phyloP scores from a whole-genome alignment of 306 rosid species.

The Abrus pulchellus region DNA sequence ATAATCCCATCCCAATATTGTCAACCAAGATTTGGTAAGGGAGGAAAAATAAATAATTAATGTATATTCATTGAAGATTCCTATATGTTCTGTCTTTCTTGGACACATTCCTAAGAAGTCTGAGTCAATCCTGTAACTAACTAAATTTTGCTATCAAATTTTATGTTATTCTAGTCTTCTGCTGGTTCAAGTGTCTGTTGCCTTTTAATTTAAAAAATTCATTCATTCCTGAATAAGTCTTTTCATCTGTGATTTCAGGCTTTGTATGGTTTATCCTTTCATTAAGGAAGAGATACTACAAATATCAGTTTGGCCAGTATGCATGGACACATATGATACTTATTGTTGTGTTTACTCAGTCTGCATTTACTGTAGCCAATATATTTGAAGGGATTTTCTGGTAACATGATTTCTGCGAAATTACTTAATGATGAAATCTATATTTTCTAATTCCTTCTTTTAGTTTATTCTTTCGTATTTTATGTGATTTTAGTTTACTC shows the following conservation, averaged over 20 bases:
- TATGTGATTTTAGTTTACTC: neutral
- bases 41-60: neutral
- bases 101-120: conserved; percentile 16
- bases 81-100: neutral
- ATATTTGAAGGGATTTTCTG: conserved; percentile 97
- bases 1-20: neutral
- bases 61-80: neutral
- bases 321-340: conserved; percentile 99
- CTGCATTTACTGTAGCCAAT: conserved; percentile 94
- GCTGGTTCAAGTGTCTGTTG: neutral
- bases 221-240: conserved; percentile 19
- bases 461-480: neutral
- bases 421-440: conserved; percentile 34
- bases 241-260: conserved; percentile 66
- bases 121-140: conserved; percentile 13
- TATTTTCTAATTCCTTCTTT: conserved; percentile 12
- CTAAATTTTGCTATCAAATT: conserved; percentile 16
- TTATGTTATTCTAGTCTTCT: conserved; percentile 6
- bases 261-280: conserved; percentile 99
- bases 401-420: conserved; percentile 57
- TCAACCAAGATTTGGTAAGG: neutral
- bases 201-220: neutral
- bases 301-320: conserved; percentile 98
- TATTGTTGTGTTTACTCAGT: conserved; percentile 89
- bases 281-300: conserved; percentile 87